phyloP scores from a whole-genome alignment of 2,329 filamentous ascomycete species.

The Fusarium xylarioides region DNA sequence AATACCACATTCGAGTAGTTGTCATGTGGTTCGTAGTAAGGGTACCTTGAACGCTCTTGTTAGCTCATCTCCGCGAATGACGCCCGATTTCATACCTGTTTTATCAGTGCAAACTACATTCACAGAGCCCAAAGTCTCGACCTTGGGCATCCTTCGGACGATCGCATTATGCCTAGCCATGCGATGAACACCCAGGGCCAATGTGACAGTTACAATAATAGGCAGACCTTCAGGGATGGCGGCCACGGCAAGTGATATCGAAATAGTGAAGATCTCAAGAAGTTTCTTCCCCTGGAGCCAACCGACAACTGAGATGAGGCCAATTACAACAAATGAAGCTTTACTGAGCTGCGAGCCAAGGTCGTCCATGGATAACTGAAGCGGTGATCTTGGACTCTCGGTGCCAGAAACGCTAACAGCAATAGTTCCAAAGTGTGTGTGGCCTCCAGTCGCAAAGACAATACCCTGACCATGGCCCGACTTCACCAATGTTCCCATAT shows the following conservation, averaged over 20 bases:
- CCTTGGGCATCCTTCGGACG: conserved; percentile 93
- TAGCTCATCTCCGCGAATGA: conserved; percentile 11
- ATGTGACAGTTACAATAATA: conserved; percentile 97
- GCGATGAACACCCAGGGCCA: conserved; percentile 91
- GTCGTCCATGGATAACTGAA: conserved; percentile 97
- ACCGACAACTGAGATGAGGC: conserved; percentile 89
- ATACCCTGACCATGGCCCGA: conserved; percentile 95
- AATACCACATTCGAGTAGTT: conserved; percentile 95
- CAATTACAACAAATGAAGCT: conserved; percentile 94
- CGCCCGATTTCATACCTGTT: conserved; percentile 66
- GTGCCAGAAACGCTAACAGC: conserved; percentile 94
- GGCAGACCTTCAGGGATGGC: conserved; percentile 96
- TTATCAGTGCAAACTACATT: conserved; percentile 99
- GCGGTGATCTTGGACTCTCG: conserved; percentile 90
- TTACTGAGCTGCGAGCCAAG: conserved; percentile 96
- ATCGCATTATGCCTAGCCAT: conserved; percentile 98
- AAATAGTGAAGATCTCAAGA: conserved; percentile 96
- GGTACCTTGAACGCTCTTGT: conserved; percentile 66
- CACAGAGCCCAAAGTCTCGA: conserved; percentile 97
- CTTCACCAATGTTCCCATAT: conserved; percentile 96
- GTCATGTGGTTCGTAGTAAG: conserved; percentile 99
- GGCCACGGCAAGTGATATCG: conserved; percentile 93
- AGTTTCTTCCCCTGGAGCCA: conserved; percentile 88
- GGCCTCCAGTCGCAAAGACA: conserved; percentile 93
- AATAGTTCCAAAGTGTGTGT: conserved; percentile 96